Conservation (phyloP, 2,329 filamentous ascomycete genomes). For the Fusarium austroafricanum region DNA sequence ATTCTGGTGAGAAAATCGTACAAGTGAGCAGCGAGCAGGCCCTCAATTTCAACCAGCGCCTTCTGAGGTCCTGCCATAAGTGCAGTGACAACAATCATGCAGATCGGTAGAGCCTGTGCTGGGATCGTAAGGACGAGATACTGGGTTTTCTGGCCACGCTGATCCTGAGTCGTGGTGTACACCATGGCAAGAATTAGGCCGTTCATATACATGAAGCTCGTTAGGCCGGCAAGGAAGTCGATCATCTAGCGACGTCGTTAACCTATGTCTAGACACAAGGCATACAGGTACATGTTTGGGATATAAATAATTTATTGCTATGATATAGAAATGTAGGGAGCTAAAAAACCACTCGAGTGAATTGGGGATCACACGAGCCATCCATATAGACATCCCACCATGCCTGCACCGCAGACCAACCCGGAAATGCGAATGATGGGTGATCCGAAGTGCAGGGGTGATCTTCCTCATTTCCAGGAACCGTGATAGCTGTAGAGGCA, state of each 20-base stretch:
- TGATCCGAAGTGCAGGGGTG: constrained; percentile 72
- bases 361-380: constrained; percentile 72
- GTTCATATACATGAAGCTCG: constrained; percentile 60
- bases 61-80: constrained; percentile 68
- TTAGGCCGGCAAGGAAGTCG: constrained; percentile 50
- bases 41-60: constrained; percentile 75
- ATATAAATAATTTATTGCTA: constrained; percentile 37
- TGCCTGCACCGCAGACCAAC: constrained; percentile 74
- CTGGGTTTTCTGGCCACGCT: constrained; percentile 77
- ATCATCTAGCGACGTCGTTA: constrained; percentile 47
- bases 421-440: constrained; percentile 76
- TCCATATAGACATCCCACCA: constrained; percentile 80
- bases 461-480: constrained; percentile 89
- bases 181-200: constrained; percentile 82
- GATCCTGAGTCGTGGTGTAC: constrained; percentile 89
- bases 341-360: constrained; percentile 68
- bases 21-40: constrained; percentile 87
- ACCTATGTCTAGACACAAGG: constrained; percentile 26
- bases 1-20: constrained; percentile 91
- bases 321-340: constrained; percentile 67
- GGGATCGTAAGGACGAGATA: constrained; percentile 89
- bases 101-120: constrained; percentile 82
- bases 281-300: constrained; percentile 21
- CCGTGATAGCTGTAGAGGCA: constrained; percentile 77
- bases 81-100: constrained; percentile 80